Evolutionary conservation across 2,329 filamentous ascomycete genomes (phyloP).

Genomic region (Cladophialophora immunda): DNA sequence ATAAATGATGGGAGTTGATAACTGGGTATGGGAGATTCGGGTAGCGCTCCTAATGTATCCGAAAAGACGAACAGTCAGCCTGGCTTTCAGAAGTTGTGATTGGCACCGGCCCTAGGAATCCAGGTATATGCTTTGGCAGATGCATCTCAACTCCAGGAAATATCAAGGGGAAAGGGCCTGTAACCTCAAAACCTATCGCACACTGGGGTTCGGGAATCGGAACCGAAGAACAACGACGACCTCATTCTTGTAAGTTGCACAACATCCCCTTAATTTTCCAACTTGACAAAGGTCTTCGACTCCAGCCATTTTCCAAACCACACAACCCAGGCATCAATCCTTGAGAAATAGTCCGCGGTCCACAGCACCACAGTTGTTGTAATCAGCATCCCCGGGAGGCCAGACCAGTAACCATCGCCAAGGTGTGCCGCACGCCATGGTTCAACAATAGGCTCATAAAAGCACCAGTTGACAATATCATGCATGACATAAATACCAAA

Average conservation of each 20-base stretch:
- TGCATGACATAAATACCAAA: slow-evolving; percentile 59
- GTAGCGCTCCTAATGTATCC: no score
- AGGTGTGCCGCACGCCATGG: slow-evolving; percentile 24
- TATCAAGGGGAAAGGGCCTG: no score
- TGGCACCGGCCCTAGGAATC: no score
- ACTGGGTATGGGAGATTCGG: no score
- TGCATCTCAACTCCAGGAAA: no score
- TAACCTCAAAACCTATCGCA: background rate
- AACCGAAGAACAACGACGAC: background rate
- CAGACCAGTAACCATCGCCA: slow-evolving; percentile 34
- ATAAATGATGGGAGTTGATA: no score
- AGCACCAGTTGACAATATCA: slow-evolving; percentile 28
- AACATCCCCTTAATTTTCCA: slow-evolving; percentile 4
- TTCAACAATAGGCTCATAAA: slow-evolving; percentile 25
- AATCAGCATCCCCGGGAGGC: slow-evolving; percentile 25
- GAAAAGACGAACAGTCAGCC: no score
- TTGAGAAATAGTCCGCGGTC: slow-evolving; percentile 33
- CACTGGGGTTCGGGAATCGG: no score
- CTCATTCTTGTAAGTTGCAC: background rate
- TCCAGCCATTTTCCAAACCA: slow-evolving; percentile 26
- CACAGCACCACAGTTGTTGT: slow-evolving; percentile 29
- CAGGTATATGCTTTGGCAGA: no score
- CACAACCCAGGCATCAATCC: slow-evolving; percentile 31
- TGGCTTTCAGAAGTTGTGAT: no score
- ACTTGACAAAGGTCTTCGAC: slow-evolving; percentile 30